Evolutionary conservation across 306 rosid species (phyloP).

Genomic region (Lagenaria siceraria): DNA sequence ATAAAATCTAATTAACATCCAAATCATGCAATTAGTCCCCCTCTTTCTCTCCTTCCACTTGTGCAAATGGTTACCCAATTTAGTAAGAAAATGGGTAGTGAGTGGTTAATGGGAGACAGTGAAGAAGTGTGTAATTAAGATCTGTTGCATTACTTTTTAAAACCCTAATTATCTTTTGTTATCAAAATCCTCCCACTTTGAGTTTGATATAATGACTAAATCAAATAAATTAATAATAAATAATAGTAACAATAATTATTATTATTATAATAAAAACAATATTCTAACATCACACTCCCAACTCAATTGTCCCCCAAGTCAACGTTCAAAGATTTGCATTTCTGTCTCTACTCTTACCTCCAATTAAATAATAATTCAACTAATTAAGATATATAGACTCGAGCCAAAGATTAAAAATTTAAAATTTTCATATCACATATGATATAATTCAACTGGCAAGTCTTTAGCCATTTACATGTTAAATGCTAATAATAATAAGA

Average conservation of each 20-base stretch:
- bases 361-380: no score
- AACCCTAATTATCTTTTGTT: neutral
- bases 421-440: no score
- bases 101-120: neutral
- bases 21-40: no score
- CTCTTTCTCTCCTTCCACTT: neutral
- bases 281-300: neutral
- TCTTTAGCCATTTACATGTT: no score
- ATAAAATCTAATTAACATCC: no score
- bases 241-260: no score
- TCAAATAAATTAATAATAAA: neutral
- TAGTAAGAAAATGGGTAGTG: neutral
- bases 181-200: neutral
- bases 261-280: neutral
- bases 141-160: neutral
- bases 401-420: no score
- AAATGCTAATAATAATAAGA: no score
- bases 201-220: neutral
- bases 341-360: slow-evolving; percentile 23
- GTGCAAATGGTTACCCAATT: neutral
- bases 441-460: no score
- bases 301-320: slow-evolving; percentile 17
- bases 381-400: neutral
- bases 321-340: slow-evolving; percentile 75
- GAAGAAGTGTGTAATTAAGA: neutral